Percentiles rank a stretch among this genome's conserved stretches.
These are phyloP conservation scores for Rhizopogon vesiculosus DNA, from an alignment of 768 basidiomycete species.

Conservation along the genomic window DNA sequence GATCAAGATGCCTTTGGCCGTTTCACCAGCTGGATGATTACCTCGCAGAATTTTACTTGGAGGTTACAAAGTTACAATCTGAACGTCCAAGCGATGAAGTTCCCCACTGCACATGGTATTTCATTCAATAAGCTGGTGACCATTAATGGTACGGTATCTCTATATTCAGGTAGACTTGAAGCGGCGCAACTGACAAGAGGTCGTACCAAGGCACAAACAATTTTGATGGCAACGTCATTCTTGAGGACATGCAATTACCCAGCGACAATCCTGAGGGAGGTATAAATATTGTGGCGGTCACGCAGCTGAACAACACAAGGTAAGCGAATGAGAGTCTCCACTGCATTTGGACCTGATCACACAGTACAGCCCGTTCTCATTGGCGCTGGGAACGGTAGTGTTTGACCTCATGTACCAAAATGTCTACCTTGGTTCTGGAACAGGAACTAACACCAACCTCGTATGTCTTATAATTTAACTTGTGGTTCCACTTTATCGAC, in stretches of 20 bases:
- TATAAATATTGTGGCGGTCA: constrained; percentile 59
- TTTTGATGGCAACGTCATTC: constrained; percentile 50
- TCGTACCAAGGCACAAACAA: constrained; percentile 47
- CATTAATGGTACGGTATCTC: constrained; percentile 42
- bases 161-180: not conserved
- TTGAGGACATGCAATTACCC: constrained; percentile 60
- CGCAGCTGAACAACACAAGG: constrained; percentile 55
- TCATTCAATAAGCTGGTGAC: constrained; percentile 58
- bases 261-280: constrained; percentile 64
- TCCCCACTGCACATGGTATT: constrained; percentile 62
- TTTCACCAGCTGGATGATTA: constrained; percentile 63
- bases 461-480: constrained; percentile 28
- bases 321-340: constrained; percentile 10
- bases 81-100: constrained; percentile 59
- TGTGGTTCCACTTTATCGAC: not conserved
- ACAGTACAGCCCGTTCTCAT: constrained; percentile 52
- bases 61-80: constrained; percentile 51
- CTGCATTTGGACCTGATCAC: not conserved
- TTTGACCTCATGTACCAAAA: constrained; percentile 58
- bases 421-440: constrained; percentile 53
- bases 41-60: constrained; percentile 65
- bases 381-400: constrained; percentile 62
- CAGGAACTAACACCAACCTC: constrained; percentile 45
- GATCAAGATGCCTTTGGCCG: constrained; percentile 55
- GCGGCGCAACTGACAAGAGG: not conserved